Percentiles rank a stretch among this genome's conserved stretches.
Conservation (phyloP, 2,329 filamentous ascomycete species). For the Cytospora mali region DNA sequence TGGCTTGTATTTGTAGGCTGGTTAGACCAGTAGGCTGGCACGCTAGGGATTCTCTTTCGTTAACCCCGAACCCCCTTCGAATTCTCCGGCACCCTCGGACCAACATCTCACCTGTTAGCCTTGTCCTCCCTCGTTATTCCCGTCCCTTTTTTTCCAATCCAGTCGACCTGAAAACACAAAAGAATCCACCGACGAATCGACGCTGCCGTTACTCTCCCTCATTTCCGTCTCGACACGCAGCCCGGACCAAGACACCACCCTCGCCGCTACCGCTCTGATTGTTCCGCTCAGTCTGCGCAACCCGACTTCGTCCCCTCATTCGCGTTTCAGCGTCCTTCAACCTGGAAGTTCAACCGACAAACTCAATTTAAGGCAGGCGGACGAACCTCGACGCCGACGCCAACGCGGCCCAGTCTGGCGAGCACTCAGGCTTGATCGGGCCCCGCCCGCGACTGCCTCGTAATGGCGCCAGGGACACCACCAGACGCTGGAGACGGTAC, state of each 20-base stretch:
- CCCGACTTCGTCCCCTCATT: background rate
- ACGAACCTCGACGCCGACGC: constrained; percentile 34
- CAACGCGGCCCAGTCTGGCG: constrained; percentile 45
- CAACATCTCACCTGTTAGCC: constrained; percentile 3
- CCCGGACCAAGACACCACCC: background rate
- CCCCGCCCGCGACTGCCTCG: constrained; percentile 43
- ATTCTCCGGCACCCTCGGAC: constrained; percentile 1
- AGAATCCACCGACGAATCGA: constrained; percentile 16
- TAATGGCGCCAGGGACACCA: constrained; percentile 37
- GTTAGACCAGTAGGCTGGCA: background rate
- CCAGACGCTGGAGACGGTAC: constrained; percentile 23
- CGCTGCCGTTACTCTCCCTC: constrained; percentile 5
- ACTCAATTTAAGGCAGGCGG: constrained; percentile 25
- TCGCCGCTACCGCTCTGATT: constrained; percentile 7
- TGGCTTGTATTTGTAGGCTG: too few species aligned
- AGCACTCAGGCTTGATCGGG: constrained; percentile 46
- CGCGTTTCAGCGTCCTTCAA: background rate
- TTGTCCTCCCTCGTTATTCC: constrained; percentile 20
- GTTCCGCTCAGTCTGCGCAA: background rate
- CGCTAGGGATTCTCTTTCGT: background rate
- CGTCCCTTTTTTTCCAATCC: constrained; percentile 13
- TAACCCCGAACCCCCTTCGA: constrained; percentile 6
- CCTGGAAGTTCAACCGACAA: constrained; percentile 9
- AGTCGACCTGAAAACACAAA: constrained; percentile 7
- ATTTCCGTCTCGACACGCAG: constrained; percentile 10